phyloP scores from a whole-genome alignment of 2,329 filamentous ascomycete species.

The Keithomyces neogunnii region DNA sequence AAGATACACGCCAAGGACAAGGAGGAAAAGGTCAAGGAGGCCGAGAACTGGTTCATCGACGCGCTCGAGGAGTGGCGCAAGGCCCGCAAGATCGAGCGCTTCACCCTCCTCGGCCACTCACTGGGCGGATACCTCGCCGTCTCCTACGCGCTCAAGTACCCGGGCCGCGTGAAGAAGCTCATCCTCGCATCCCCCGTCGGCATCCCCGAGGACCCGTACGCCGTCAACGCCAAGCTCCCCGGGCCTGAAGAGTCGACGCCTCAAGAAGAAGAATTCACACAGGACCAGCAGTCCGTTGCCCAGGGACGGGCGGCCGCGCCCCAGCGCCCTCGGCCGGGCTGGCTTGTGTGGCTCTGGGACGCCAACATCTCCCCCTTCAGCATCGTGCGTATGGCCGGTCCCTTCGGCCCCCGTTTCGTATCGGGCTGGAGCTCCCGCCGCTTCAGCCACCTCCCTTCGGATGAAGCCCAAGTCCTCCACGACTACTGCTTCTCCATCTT shows the following conservation, averaged over 20 bases:
- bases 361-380: conserved; percentile 94
- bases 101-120: conserved; percentile 88
- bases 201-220: conserved; percentile 89
- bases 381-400: conserved; percentile 78
- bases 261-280: conserved; percentile 67
- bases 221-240: conserved; percentile 71
- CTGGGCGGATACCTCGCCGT: conserved; percentile 92
- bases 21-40: conserved; percentile 73
- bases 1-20: conserved; percentile 75
- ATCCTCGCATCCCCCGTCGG: conserved; percentile 92
- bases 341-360: conserved; percentile 93
- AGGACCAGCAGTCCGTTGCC: conserved; percentile 53
- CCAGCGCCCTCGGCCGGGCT: conserved; percentile 61
- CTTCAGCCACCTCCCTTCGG: conserved; percentile 76
- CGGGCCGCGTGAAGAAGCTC: conserved; percentile 87
- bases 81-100: conserved; percentile 79
- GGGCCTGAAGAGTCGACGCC: conserved; percentile 67
- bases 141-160: conserved; percentile 94
- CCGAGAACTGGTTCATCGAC: conserved; percentile 93
- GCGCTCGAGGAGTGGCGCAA: conserved; percentile 93
- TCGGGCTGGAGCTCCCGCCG: conserved; percentile 91
- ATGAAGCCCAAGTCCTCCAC: conserved; percentile 78
- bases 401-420: conserved; percentile 82
- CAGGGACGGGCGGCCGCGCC: neutral
- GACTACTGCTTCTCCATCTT: conserved; percentile 94